phyloP scores from a whole-genome alignment of 352 stramenopile species.

The Bremia lactucae region DNA sequence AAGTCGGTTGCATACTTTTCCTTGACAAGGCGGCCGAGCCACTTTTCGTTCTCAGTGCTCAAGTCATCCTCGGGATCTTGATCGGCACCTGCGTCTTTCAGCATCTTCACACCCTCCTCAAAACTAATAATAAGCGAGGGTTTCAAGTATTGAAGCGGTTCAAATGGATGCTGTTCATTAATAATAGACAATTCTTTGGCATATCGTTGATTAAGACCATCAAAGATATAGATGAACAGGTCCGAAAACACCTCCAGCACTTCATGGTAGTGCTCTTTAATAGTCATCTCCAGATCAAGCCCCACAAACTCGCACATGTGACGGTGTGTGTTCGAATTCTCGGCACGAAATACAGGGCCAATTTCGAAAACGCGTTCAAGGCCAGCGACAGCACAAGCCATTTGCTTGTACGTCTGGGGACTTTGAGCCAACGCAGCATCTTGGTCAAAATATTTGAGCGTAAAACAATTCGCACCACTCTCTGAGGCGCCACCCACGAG shows the following conservation, averaged over 20 bases:
- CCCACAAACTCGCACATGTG: constrained; percentile 99
- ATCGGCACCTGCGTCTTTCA: constrained; percentile 70
- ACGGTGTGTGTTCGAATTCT: constrained; percentile 98
- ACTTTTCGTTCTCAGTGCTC: constrained; percentile 97
- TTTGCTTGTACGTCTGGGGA: constrained; percentile 99
- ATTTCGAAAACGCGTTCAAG: constrained; percentile 99
- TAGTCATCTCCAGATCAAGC: constrained; percentile 99
- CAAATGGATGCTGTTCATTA: constrained; percentile 95
- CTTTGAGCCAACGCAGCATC: constrained; percentile 93
- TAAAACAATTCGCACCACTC: constrained; percentile 97
- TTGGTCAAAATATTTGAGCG: constrained; percentile 97
- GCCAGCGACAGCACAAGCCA: constrained; percentile 94
- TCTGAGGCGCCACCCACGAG: constrained; percentile 95
- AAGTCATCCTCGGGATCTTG: constrained; percentile 74
- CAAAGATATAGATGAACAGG: constrained; percentile 99
- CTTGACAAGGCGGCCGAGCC: constrained; percentile 89
- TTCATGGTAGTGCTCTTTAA: constrained; percentile 99
- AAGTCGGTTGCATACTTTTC: constrained; percentile 99
- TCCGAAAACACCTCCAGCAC: constrained; percentile 95
- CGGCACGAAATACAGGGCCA: constrained; percentile 97
- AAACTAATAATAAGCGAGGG: constrained; percentile 90
- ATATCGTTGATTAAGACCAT: constrained; percentile 92
- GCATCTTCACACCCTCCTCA: constrained; percentile 89
- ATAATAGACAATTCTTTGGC: constrained; percentile 92
- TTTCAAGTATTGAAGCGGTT: constrained; percentile 94